Evolutionary conservation across 2,329 filamentous ascomycete species (phyloP).

Genomic region (Colletotrichum sp.): DNA sequence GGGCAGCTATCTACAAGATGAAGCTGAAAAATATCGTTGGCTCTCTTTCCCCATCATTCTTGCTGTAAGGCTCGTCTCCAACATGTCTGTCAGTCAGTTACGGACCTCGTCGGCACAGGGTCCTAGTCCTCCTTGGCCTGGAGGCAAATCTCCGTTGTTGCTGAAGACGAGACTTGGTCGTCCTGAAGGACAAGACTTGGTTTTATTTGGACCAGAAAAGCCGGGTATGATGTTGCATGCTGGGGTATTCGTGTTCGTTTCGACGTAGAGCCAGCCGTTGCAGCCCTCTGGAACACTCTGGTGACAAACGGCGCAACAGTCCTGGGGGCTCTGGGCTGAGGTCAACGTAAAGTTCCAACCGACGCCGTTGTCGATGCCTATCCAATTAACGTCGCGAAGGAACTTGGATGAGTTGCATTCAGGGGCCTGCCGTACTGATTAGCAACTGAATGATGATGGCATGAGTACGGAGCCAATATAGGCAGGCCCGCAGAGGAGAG

Average conservation of each 20-base stretch:
- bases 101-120: constrained; percentile 14
- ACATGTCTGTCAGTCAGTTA: neutral
- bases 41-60: neutral
- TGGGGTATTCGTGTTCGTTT: neutral
- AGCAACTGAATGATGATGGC: neutral
- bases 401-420: constrained; percentile 11
- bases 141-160: neutral
- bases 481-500: neutral
- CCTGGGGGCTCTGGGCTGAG: neutral
- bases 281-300: constrained; percentile 11
- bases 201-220: constrained; percentile 7
- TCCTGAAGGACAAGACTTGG: constrained; percentile 16
- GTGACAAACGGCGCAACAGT: constrained; percentile 21
- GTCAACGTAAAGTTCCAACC: constrained; percentile 18
- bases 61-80: neutral
- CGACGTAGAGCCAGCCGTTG: constrained; percentile 23
- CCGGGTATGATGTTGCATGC: constrained; percentile 21
- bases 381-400: constrained; percentile 15
- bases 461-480: neutral
- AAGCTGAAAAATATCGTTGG: neutral
- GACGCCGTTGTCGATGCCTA: constrained; percentile 7
- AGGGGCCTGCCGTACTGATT: neutral
- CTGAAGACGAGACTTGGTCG: constrained; percentile 19
- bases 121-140: constrained; percentile 12
- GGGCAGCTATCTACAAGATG: neutral